Evolutionary conservation across 768 basidiomycete species (phyloP).

Genomic region (Boletus coccyginus): DNA sequence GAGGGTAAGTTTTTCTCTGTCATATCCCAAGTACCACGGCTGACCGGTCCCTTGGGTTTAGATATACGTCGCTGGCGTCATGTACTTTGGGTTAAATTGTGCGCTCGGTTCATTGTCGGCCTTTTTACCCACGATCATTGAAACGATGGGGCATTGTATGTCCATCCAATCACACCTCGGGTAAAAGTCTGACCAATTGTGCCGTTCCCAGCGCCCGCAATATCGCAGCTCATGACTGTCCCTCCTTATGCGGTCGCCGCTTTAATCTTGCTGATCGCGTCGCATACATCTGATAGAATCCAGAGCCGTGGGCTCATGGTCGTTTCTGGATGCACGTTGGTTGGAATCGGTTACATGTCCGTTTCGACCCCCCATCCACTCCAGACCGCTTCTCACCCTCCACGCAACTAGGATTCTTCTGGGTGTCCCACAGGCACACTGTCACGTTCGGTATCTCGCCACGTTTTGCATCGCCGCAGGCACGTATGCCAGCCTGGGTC

Average conservation of each 20-base stretch:
- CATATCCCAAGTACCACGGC: neutral
- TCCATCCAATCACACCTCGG: neutral
- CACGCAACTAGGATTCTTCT: slow-evolving; percentile 31
- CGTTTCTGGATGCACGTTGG: slow-evolving; percentile 28
- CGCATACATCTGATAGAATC: slow-evolving; percentile 43
- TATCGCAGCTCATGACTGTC: slow-evolving; percentile 50
- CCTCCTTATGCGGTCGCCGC: slow-evolving; percentile 51
- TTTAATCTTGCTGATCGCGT: slow-evolving; percentile 33
- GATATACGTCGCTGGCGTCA: slow-evolving; percentile 47
- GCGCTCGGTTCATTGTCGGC: slow-evolving; percentile 50
- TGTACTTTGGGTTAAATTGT: slow-evolving; percentile 48
- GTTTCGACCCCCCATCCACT: neutral
- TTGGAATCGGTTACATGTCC: slow-evolving; percentile 44
- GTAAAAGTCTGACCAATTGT: neutral
- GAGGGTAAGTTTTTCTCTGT: slow-evolving; percentile 28
- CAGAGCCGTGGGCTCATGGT: slow-evolving; percentile 41
- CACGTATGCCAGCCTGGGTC: slow-evolving; percentile 44
- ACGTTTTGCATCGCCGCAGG: slow-evolving; percentile 45
- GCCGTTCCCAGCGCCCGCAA: slow-evolving; percentile 35
- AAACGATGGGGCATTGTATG: slow-evolving; percentile 47
- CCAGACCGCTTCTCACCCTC: neutral
- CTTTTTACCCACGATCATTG: slow-evolving; percentile 56
- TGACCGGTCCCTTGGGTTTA: slow-evolving; percentile 11
- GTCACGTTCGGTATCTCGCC: slow-evolving; percentile 43
- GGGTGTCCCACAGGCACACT: slow-evolving; percentile 25